Conservation (phyloP, 2,329 filamentous ascomycete genomes). For the Dichotomopilus funicola region DNA sequence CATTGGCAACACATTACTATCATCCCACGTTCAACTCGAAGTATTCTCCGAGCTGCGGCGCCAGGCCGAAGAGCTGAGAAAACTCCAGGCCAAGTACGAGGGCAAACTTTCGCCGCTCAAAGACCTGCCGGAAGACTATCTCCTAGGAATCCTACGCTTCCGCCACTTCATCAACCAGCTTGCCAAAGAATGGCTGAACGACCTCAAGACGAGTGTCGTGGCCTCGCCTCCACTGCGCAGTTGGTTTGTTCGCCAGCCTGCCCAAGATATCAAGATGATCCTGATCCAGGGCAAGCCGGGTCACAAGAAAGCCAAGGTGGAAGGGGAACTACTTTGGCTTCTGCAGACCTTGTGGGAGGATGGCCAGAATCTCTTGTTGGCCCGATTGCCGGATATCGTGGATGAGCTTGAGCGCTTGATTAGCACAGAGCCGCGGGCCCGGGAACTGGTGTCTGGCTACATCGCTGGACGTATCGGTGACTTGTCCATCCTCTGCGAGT, state of each 20-base stretch:
- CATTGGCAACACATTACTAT: constrained; percentile 28
- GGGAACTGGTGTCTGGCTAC: constrained; percentile 33
- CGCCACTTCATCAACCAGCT: constrained; percentile 28
- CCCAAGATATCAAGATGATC: too few relatives aligned
- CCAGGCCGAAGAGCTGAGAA: constrained; percentile 25
- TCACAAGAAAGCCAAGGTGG: too few relatives aligned
- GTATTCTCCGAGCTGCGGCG: constrained; percentile 33
- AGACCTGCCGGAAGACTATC: constrained; percentile 35
- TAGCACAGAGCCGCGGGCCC: constrained; percentile 30
- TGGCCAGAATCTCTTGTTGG: too few relatives aligned
- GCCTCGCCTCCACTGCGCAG: too few relatives aligned
- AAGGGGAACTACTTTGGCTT: constrained; percentile 32
- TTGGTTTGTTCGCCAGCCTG: too few relatives aligned
- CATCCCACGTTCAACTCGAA: constrained; percentile 32
- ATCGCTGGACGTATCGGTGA: constrained; percentile 36
- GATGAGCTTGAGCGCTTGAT: constrained; percentile 45
- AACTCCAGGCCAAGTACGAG: constrained; percentile 30
- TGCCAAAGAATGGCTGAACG: too few relatives aligned
- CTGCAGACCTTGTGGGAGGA: constrained; percentile 28
- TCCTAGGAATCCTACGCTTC: constrained; percentile 36
- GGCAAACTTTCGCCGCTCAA: constrained; percentile 27
- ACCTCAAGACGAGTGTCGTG: too few relatives aligned
- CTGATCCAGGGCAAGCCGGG: too few relatives aligned
- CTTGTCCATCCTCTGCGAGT: constrained; percentile 40
- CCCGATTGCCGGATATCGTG: constrained; percentile 21